These are phyloP conservation scores for Trichocladium antarcticum DNA, from an alignment of 495 filamentous ascomycete species.

Conservation along the genomic window DNA sequence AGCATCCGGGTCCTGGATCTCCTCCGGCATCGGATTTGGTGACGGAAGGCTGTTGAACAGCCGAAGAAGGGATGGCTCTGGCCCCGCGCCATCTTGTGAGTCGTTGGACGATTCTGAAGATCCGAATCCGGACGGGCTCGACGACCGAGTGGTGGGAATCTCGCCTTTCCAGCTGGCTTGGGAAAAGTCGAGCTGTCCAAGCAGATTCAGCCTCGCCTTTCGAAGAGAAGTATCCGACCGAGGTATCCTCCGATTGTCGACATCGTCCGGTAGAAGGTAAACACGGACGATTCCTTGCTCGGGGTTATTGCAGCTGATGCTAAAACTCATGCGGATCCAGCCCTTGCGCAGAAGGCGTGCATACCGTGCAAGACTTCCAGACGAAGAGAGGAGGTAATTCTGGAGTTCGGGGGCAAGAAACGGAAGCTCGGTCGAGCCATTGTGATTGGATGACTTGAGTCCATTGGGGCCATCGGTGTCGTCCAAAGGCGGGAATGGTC, in stretches of 20 bases:
- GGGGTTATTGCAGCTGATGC: slow-evolving; percentile 6
- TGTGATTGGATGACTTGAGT: background rate
- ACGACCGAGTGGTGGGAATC: background rate
- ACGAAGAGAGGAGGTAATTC: slow-evolving; percentile 17
- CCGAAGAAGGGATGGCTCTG: slow-evolving; percentile 55
- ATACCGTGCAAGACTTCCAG: background rate
- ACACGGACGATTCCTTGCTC: slow-evolving; percentile 39
- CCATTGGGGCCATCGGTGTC: background rate
- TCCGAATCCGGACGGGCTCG: background rate
- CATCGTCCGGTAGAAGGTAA: slow-evolving; percentile 58
- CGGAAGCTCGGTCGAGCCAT: background rate
- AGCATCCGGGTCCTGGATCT: slow-evolving; percentile 45
- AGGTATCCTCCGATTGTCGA: slow-evolving; percentile 40
- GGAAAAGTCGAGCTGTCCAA: slow-evolving; percentile 49
- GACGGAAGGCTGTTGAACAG: slow-evolving; percentile 79
- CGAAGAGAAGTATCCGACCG: slow-evolving; percentile 33
- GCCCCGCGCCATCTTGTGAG: slow-evolving; percentile 18
- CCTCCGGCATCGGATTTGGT: slow-evolving; percentile 47
- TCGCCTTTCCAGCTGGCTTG: slow-evolving; percentile 45
- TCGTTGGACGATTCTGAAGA: background rate
- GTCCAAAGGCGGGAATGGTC: background rate
- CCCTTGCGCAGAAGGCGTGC: slow-evolving; percentile 8
- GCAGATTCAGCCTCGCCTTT: slow-evolving; percentile 38
- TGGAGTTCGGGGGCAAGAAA: slow-evolving; percentile 23
- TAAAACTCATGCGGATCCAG: slow-evolving; percentile 38